phyloP scores from a whole-genome alignment of 1,139 yeast species.

The Suhomyces kunorum region DNA sequence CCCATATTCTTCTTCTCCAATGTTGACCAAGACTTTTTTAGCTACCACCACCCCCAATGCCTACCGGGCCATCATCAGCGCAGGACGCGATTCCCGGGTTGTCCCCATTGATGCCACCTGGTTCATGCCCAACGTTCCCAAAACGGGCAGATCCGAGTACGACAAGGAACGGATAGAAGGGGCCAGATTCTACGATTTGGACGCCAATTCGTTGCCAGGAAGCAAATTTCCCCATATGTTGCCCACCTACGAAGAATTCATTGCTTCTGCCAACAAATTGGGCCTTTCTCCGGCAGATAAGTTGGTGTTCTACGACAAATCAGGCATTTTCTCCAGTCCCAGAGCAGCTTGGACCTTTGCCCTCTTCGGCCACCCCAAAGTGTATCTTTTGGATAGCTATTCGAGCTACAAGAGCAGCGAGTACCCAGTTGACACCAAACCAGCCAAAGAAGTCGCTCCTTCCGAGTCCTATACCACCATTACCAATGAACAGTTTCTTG shows the following conservation, averaged over 20 bases:
- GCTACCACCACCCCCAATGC: constrained; percentile 24
- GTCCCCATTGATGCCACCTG: constrained; percentile 87
- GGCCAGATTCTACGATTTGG: constrained; percentile 81
- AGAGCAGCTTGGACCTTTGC: constrained; percentile 89
- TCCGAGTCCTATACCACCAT: constrained; percentile 25
- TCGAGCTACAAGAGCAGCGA: constrained; percentile 44
- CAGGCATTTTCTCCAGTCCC: constrained; percentile 84
- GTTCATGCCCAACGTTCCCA: constrained; percentile 79
- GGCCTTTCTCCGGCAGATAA: constrained; percentile 53
- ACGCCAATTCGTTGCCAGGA: constrained; percentile 55
- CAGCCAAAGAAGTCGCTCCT: constrained; percentile 17
- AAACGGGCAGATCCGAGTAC: constrained; percentile 60
- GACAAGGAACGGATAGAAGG: constrained; percentile 59
- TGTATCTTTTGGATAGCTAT: constrained; percentile 70
- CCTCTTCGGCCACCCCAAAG: constrained; percentile 70
- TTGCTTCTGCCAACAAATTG: constrained; percentile 48
- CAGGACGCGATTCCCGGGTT: constrained; percentile 34
- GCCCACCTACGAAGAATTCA: constrained; percentile 61
- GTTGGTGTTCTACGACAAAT: constrained; percentile 81
- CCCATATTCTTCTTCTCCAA: neutral
- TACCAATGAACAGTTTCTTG: constrained; percentile 25
- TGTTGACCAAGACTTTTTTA: constrained; percentile 11
- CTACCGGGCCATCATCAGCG: constrained; percentile 21
- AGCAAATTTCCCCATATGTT: constrained; percentile 88
- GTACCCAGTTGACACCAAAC: constrained; percentile 27